Conservation (phyloP, 805 yeast genomes). For the Scheffersomyces ergatensis region DNA sequence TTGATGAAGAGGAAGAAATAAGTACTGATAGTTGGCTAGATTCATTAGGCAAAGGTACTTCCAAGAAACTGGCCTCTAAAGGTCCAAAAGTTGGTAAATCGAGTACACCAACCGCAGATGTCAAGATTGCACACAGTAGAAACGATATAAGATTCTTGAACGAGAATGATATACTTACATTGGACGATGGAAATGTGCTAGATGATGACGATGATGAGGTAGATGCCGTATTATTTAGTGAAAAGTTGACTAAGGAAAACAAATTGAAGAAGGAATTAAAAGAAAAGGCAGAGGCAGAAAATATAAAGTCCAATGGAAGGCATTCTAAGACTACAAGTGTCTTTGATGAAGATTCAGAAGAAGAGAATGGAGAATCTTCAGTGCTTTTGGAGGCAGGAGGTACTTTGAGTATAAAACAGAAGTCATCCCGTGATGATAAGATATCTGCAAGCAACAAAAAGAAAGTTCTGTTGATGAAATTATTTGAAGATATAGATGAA, state of each 20-base stretch:
- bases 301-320: slow-evolving; percentile 20
- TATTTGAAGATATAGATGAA: background rate
- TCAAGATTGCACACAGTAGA: slow-evolving; percentile 45
- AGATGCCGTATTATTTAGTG: slow-evolving; percentile 37
- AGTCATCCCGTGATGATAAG: slow-evolving; percentile 5
- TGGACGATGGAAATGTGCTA: slow-evolving; percentile 47
- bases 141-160: slow-evolving; percentile 35
- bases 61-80: background rate
- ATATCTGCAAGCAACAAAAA: background rate
- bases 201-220: slow-evolving; percentile 30
- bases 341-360: slow-evolving; percentile 11
- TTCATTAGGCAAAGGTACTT: slow-evolving; percentile 19
- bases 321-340: slow-evolving; percentile 4
- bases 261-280: slow-evolving; percentile 27
- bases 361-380: slow-evolving; percentile 6
- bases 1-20: slow-evolving; percentile 24
- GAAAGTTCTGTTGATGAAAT: background rate
- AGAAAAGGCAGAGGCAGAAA: slow-evolving; percentile 22
- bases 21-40: slow-evolving; percentile 43
- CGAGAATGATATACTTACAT: slow-evolving; percentile 52
- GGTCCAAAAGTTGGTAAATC: slow-evolving; percentile 4
- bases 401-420: background rate
- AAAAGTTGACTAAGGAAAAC: slow-evolving; percentile 19
- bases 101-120: slow-evolving; percentile 7
- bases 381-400: background rate